These are phyloP conservation scores for Claviceps maximensis DNA, from an alignment of 2,329 filamentous ascomycete species.

Conservation along the genomic window DNA sequence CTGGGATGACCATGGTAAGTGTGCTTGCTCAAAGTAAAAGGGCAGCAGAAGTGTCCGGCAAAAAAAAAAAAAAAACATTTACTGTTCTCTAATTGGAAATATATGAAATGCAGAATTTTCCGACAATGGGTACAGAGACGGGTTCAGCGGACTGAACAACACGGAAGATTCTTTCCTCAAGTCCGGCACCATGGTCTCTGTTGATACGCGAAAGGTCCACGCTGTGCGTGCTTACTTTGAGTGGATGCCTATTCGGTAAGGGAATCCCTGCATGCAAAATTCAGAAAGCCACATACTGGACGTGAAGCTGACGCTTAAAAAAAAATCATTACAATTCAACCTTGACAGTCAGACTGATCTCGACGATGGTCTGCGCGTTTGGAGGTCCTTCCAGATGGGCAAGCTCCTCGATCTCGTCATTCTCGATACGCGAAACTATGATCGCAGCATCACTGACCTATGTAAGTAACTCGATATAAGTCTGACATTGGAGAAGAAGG, in stretches of 20 bases:
- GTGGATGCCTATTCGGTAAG: constrained; percentile 30
- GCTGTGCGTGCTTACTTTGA: constrained; percentile 59
- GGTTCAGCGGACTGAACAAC: constrained; percentile 47
- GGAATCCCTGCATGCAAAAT: background rate
- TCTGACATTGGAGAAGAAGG: background rate
- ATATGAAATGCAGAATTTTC: constrained; percentile 30
- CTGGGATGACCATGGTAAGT: constrained; percentile 34
- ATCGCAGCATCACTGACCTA: constrained; percentile 46
- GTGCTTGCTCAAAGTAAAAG: background rate
- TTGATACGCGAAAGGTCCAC: constrained; percentile 63
- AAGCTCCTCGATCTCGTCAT: constrained; percentile 54
- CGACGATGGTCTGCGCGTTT: constrained; percentile 56
- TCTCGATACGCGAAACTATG: constrained; percentile 57
- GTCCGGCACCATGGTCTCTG: constrained; percentile 40
- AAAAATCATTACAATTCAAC: background rate
- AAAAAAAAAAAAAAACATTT: background rate
- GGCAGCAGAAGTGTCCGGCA: too few relatives aligned
- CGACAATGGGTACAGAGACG: constrained; percentile 53
- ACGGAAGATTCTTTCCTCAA: constrained; percentile 51
- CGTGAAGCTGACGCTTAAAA: background rate
- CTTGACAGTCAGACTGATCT: constrained; percentile 42
- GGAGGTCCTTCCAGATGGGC: constrained; percentile 53
- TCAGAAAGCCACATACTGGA: background rate
- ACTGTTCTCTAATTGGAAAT: background rate
- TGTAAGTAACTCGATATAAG: constrained; percentile 9